phyloP scores from a whole-genome alignment of 2,329 filamentous ascomycete genomes.

The Dichotomopilus funicola region DNA sequence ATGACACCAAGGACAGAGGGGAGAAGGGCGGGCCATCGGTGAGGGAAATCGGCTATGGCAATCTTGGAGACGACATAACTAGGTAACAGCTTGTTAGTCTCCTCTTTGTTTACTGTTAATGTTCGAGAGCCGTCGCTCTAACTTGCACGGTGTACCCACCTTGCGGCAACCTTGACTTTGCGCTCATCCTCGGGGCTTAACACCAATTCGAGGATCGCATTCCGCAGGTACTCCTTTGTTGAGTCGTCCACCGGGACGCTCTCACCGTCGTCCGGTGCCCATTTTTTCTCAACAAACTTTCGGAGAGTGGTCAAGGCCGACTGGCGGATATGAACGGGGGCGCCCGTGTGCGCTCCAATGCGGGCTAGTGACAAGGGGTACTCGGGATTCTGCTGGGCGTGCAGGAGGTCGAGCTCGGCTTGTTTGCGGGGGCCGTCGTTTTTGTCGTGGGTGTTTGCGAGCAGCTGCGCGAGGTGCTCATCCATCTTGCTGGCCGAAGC shows the following conservation, averaged over 20 bases:
- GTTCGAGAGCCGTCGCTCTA: neutral
- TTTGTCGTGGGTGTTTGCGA: slow-evolving; percentile 77
- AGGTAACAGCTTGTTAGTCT: slow-evolving; percentile 7
- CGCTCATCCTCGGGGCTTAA: slow-evolving; percentile 68
- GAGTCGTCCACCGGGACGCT: slow-evolving; percentile 70
- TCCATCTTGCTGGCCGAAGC: slow-evolving; percentile 56
- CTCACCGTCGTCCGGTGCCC: slow-evolving; percentile 70
- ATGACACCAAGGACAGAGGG: slow-evolving; percentile 74
- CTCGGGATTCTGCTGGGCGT: slow-evolving; percentile 59
- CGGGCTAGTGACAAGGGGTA: slow-evolving; percentile 76
- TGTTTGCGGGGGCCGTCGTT: slow-evolving; percentile 72
- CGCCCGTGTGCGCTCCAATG: slow-evolving; percentile 69
- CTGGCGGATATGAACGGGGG: slow-evolving; percentile 72
- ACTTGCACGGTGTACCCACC: slow-evolving; percentile 44
- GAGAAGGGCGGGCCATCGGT: slow-evolving; percentile 87
- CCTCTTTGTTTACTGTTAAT: neutral
- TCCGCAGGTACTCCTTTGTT: slow-evolving; percentile 66
- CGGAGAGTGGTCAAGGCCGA: slow-evolving; percentile 74
- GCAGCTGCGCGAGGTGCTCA: slow-evolving; percentile 81
- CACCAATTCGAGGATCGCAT: slow-evolving; percentile 68
- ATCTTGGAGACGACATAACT: slow-evolving; percentile 84
- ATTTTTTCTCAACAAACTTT: slow-evolving; percentile 76
- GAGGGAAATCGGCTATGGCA: slow-evolving; percentile 85
- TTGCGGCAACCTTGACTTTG: slow-evolving; percentile 83
- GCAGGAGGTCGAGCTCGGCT: slow-evolving; percentile 76